Evolutionary conservation across 2,329 filamentous ascomycete genomes (phyloP).

Genomic region (Teratosphaeriaceae sp.): DNA sequence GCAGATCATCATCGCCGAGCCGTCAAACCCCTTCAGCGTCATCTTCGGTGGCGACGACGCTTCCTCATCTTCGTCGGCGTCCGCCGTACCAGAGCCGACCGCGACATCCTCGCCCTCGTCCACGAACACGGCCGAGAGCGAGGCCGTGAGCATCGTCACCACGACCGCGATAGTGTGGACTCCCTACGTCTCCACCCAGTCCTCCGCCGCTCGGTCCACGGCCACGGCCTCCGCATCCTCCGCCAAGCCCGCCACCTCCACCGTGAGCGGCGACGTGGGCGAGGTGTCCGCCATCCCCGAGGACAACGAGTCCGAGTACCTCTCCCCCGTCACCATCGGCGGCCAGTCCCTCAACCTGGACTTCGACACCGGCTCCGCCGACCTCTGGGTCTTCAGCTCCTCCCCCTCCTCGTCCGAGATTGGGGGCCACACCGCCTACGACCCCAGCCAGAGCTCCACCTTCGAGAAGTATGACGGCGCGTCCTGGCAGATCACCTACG

Average conservation of each 20-base stretch:
- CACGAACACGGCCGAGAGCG: neutral
- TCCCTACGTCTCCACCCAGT: neutral
- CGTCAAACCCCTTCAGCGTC: constrained; percentile 2
- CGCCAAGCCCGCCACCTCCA: constrained; percentile 4
- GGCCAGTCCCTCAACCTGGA: constrained; percentile 62
- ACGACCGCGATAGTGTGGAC: neutral
- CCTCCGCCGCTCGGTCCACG: constrained; percentile 2
- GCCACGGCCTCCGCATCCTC: constrained; percentile 9
- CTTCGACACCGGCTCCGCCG: constrained; percentile 70
- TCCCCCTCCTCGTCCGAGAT: constrained; percentile 42
- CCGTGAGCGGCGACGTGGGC: constrained; percentile 14
- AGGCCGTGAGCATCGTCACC: neutral
- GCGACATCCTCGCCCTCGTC: neutral
- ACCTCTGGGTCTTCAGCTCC: constrained; percentile 68
- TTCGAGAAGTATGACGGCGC: constrained; percentile 44
- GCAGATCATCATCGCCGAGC: constrained; percentile 16
- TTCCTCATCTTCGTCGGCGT: constrained; percentile 7
- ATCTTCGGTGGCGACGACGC: constrained; percentile 3
- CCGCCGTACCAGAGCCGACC: neutral
- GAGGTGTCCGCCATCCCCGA: constrained; percentile 59
- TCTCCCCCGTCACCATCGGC: constrained; percentile 63
- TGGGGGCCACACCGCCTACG: constrained; percentile 49
- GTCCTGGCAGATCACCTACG: constrained; percentile 61
- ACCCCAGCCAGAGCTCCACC: constrained; percentile 46
- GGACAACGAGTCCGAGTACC: constrained; percentile 60